Evolutionary conservation across 768 basidiomycete species (phyloP).

Genomic region (Rhizopogon sp.): DNA sequence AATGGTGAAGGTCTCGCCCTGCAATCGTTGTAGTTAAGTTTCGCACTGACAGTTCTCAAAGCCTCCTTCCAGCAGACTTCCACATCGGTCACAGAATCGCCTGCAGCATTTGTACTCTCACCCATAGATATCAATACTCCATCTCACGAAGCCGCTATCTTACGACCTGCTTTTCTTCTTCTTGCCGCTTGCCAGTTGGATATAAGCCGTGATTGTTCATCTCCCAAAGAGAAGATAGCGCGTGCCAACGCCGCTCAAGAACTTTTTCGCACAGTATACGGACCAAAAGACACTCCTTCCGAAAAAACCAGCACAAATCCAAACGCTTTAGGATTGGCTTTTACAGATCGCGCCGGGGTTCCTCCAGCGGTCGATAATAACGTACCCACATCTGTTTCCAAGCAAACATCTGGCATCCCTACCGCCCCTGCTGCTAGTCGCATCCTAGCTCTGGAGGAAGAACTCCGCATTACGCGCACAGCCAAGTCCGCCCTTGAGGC

Average conservation of each 20-base stretch:
- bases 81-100: constrained; percentile 4
- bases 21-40: constrained; percentile 7
- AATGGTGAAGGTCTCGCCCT: constrained; percentile 20
- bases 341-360: constrained; percentile 6
- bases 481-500: constrained; percentile 14
- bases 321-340: constrained; percentile 24
- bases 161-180: constrained; percentile 25
- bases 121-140: constrained; percentile 4
- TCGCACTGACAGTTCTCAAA: constrained; percentile 10
- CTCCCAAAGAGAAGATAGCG: constrained; percentile 12
- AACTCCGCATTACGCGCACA: constrained; percentile 12
- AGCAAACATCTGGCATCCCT: background rate
- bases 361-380: background rate
- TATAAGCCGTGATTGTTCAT: constrained; percentile 22
- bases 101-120: constrained; percentile 7
- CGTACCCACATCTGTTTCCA: background rate
- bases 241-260: constrained; percentile 19
- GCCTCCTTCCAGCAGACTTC: constrained; percentile 4
- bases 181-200: constrained; percentile 29
- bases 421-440: constrained; percentile 6
- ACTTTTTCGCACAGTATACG: constrained; percentile 28
- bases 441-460: constrained; percentile 19
- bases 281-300: constrained; percentile 17
- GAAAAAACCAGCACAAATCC: constrained; percentile 5
- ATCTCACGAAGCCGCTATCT: constrained; percentile 9